Evolutionary conservation across 441 rosid genomes (phyloP).

Genomic region (Adansonia rubrostipa): DNA sequence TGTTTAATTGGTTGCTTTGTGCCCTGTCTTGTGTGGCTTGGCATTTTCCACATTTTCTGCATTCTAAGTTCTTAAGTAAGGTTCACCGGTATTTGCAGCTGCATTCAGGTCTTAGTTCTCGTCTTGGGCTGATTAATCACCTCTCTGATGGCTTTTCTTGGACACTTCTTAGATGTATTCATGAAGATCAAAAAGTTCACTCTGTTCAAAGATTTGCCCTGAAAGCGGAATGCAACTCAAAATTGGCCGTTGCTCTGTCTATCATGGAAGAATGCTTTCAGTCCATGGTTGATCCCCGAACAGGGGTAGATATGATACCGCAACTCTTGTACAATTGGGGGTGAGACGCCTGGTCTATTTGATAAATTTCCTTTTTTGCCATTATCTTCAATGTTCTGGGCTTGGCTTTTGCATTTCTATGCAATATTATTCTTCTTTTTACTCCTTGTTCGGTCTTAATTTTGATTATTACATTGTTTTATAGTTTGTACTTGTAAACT

Average conservation of each 20-base stretch:
- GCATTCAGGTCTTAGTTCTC: constrained; percentile 78
- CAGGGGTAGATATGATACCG: constrained; percentile 96
- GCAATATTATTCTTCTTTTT: neutral
- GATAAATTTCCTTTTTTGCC: constrained; percentile 4
- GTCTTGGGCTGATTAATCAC: constrained; percentile 62
- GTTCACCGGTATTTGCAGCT: constrained; percentile 54
- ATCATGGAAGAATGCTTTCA: constrained; percentile 96
- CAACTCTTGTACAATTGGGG: constrained; percentile 93
- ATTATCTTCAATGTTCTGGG: constrained; percentile 22
- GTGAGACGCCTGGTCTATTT: constrained; percentile 43
- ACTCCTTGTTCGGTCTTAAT: neutral
- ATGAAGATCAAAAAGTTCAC: constrained; percentile 79
- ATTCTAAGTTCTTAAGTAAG: constrained; percentile 27
- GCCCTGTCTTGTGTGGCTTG: constrained; percentile 7
- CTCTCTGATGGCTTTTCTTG: constrained; percentile 72
- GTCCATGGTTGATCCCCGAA: constrained; percentile 94
- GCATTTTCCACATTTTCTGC: neutral
- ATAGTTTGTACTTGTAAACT: neutral
- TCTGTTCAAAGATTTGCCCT: constrained; percentile 76
- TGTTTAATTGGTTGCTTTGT: neutral
- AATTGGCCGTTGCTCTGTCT: constrained; percentile 87
- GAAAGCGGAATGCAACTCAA: constrained; percentile 96
- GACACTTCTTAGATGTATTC: constrained; percentile 87
- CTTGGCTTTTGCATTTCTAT: constrained; percentile 10
- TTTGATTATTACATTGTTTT: neutral